A percentile compares a stretch with the other conserved stretches of the same genome.
phyloP scores from a whole-genome alignment of 495 filamentous ascomycete species.

The Xylaria scruposa region DNA sequence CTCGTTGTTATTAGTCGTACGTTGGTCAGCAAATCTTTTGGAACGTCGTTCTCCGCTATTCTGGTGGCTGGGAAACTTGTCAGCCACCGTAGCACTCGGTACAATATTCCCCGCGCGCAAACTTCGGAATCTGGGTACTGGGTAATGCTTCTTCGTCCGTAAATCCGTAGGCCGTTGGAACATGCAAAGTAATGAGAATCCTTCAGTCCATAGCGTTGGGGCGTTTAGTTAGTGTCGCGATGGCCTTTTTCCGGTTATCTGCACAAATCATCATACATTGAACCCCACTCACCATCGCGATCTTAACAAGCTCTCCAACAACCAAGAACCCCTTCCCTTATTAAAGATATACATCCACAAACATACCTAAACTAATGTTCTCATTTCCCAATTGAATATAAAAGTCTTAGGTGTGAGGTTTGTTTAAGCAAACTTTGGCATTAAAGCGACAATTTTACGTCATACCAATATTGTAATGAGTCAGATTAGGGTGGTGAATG shows the following conservation, averaged over 20 bases:
- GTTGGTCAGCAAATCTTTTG: conserved; percentile 24
- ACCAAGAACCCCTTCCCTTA: conserved; percentile 1
- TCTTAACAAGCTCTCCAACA: not conserved
- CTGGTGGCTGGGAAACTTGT: conserved; percentile 27
- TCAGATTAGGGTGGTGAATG: not conserved
- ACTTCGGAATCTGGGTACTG: not conserved
- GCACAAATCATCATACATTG: not conserved
- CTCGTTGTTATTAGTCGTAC: conserved; percentile 19
- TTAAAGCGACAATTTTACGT: not conserved
- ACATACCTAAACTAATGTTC: too few relatives aligned
- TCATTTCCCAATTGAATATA: not conserved
- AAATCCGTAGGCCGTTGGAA: not conserved
- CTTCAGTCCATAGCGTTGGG: not conserved
- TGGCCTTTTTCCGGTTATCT: not conserved
- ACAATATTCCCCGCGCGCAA: not conserved
- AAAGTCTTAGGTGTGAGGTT: not conserved
- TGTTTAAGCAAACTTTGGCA: not conserved
- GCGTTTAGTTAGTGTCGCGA: conserved; percentile 17
- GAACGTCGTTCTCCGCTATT: conserved; percentile 13
- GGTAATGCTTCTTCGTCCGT: not conserved
- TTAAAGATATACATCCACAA: not conserved
- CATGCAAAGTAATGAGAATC: not conserved
- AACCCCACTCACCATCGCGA: conserved; percentile 19
- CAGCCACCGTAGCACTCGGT: conserved; percentile 23
- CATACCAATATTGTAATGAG: not conserved